Evolutionary conservation across 192 early-diverging fungal genomes (phyloP).

Genomic region (Rhizophagus sp.): DNA sequence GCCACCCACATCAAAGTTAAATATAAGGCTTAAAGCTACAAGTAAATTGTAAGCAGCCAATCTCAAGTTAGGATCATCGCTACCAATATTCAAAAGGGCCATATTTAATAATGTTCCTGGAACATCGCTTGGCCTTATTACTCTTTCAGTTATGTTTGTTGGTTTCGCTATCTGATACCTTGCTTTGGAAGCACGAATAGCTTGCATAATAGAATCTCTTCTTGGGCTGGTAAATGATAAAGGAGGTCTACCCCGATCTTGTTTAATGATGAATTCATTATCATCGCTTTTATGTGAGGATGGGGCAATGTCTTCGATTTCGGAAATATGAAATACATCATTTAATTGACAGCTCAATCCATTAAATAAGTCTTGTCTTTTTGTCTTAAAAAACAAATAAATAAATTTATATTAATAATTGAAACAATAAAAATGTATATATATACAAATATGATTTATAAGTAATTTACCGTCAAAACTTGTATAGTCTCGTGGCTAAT

Average conservation of each 20-base stretch:
- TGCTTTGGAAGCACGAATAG: conserved; percentile 71
- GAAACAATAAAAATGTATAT: background rate
- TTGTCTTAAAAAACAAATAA: conserved; percentile 38
- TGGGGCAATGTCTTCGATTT: conserved; percentile 69
- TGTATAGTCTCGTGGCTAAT: conserved; percentile 83
- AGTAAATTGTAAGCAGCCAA: conserved; percentile 89
- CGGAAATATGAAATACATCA: conserved; percentile 85
- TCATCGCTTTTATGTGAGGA: conserved; percentile 58
- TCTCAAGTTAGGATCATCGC: conserved; percentile 77
- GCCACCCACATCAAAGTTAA: conserved; percentile 82
- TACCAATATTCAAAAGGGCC: conserved; percentile 86
- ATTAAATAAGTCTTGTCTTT: conserved; percentile 75
- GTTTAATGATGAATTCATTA: conserved; percentile 79
- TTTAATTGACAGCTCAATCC: conserved; percentile 74
- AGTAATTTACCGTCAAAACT: conserved; percentile 58
- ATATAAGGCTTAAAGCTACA: conserved; percentile 76
- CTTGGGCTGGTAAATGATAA: conserved; percentile 74
- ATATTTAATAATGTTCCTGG: conserved; percentile 92
- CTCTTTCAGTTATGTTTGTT: conserved; percentile 63
- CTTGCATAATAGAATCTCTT: conserved; percentile 61
- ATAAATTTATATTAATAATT: background rate
- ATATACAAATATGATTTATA: background rate
- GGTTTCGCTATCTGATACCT: conserved; percentile 70
- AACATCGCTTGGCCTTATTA: conserved; percentile 84
- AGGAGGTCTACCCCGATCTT: conserved; percentile 64